Evolutionary conservation across 1,284 basidiomycete genomes (phyloP).

Genomic region (Leucoagaricus sp.): DNA sequence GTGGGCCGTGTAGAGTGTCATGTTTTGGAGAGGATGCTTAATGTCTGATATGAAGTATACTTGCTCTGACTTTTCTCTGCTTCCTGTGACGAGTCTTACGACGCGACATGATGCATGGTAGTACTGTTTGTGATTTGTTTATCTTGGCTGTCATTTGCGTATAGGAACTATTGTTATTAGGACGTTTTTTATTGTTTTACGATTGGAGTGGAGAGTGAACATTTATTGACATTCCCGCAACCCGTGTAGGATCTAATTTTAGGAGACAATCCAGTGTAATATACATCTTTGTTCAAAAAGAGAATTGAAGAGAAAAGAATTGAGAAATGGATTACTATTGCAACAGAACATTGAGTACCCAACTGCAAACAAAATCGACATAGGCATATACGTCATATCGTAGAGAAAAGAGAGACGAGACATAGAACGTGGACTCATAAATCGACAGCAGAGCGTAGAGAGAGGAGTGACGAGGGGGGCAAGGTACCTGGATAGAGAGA

Average conservation of each 20-base stretch:
- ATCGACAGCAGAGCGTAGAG: not conserved
- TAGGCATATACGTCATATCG: no score
- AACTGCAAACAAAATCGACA: not conserved
- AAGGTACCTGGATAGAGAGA: not conserved
- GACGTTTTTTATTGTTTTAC: no score
- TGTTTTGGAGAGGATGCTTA: not conserved
- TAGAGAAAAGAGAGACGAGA: not conserved
- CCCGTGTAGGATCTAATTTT: no score
- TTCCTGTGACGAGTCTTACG: not conserved
- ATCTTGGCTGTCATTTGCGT: not conserved
- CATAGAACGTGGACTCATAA: not conserved
- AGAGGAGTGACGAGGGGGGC: not conserved
- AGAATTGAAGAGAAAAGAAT: not conserved
- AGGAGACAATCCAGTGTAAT: no score
- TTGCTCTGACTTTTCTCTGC: not conserved
- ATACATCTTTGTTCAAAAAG: not conserved
- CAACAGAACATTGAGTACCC: not conserved
- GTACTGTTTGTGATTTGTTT: not conserved
- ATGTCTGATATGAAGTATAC: not conserved
- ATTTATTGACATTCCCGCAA: no score
- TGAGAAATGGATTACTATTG: not conserved
- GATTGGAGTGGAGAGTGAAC: no score
- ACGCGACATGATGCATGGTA: not conserved
- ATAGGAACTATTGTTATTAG: not conserved
- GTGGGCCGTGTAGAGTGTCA: conserved; percentile 47